These are phyloP conservation scores for Teunomyces barrocoloradensis DNA, from an alignment of 805 yeast species.

Conservation along the genomic window DNA sequence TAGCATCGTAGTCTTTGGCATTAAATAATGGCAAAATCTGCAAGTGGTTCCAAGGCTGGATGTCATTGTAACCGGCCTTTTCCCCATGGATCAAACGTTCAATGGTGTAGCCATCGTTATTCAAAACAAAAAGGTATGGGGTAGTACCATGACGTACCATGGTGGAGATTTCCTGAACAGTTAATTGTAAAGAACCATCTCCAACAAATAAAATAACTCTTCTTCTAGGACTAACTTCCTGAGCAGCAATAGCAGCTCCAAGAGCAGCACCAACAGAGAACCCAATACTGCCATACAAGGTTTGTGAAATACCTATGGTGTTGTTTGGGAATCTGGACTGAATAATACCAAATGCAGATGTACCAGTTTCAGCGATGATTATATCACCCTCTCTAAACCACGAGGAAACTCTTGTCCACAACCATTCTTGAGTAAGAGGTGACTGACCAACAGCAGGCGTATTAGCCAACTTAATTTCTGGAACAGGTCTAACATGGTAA, in stretches of 20 bases:
- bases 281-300: conserved; percentile 76
- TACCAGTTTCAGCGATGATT: conserved; percentile 70
- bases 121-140: conserved; percentile 67
- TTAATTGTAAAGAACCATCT: conserved; percentile 74
- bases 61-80: conserved; percentile 60
- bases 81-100: conserved; percentile 73
- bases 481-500: conserved; percentile 47
- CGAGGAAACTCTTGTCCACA: conserved; percentile 62
- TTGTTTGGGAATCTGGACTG: conserved; percentile 63
- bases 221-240: conserved; percentile 57
- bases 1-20: conserved; percentile 54
- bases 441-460: conserved; percentile 36
- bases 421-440: conserved; percentile 56
- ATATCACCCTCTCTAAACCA: conserved; percentile 68
- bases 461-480: conserved; percentile 47
- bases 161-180: conserved; percentile 71
- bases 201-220: conserved; percentile 70
- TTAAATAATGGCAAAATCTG: conserved; percentile 58
- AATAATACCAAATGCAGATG: conserved; percentile 70
- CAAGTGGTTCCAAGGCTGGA: conserved; percentile 68
- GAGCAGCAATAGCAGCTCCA: conserved; percentile 69
- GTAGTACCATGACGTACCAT: conserved; percentile 64
- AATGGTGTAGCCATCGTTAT: conserved; percentile 74
- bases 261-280: conserved; percentile 64
- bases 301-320: conserved; percentile 68